Conservation (phyloP, 331 rosid genomes). For the Malus hybrid region DNA sequence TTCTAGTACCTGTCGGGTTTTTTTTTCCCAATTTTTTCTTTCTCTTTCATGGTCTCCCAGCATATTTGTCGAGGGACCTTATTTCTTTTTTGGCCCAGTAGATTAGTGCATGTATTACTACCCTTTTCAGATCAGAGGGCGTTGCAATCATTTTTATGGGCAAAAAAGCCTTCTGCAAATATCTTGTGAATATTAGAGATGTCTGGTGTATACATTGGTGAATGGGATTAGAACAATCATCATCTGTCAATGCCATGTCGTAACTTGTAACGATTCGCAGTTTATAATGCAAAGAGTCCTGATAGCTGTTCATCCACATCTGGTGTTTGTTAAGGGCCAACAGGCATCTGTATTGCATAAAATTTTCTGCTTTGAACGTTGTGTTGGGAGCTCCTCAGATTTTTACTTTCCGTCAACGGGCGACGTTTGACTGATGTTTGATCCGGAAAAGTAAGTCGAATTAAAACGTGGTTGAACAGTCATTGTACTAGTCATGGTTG, state of each 20-base stretch:
- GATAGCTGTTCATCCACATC: slow-evolving; percentile 6
- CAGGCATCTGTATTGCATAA: neutral
- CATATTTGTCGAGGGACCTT: slow-evolving; percentile 40
- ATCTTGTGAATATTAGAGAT: slow-evolving; percentile 75
- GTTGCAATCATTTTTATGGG: slow-evolving; percentile 66
- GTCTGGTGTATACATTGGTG: slow-evolving; percentile 44
- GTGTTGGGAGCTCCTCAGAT: neutral
- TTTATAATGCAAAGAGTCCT: slow-evolving; percentile 30
- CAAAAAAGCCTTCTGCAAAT: slow-evolving; percentile 56
- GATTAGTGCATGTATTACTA: slow-evolving; percentile 74
- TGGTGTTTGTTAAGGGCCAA: neutral
- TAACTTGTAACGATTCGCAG: slow-evolving; percentile 29
- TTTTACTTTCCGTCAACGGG: neutral
- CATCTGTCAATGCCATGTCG: slow-evolving; percentile 27
- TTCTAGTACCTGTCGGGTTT: slow-evolving; percentile 25
- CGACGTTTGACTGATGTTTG: no score
- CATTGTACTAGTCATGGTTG: no score
- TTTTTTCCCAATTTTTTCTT: neutral
- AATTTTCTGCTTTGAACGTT: neutral
- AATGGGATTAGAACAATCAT: slow-evolving; percentile 30
- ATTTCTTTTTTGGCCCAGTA: slow-evolving; percentile 43
- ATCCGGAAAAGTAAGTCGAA: no score
- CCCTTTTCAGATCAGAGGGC: slow-evolving; percentile 52
- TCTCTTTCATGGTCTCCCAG: slow-evolving; percentile 32
- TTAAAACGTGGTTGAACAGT: no score